phyloP scores from a whole-genome alignment of 2,329 filamentous ascomycete species.

The Penicillium sp. region DNA sequence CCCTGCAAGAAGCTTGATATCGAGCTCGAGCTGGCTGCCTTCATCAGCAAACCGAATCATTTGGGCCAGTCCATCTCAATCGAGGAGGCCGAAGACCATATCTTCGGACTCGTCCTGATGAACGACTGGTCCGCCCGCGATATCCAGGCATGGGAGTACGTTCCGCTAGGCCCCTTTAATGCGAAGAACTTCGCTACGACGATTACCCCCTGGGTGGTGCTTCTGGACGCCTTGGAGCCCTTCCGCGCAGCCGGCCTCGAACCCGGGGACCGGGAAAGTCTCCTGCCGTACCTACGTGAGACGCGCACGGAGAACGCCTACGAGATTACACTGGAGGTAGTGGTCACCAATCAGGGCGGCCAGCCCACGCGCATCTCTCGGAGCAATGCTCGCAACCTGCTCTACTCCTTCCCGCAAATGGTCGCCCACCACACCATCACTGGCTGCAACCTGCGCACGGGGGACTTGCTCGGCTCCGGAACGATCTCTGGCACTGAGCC shows the following conservation, averaged over 20 bases:
- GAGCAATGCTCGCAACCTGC: slow-evolving; percentile 63
- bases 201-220: slow-evolving; percentile 75
- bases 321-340: slow-evolving; percentile 67
- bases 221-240: slow-evolving; percentile 71
- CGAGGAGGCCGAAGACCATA: slow-evolving; percentile 62
- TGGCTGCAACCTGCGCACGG: slow-evolving; percentile 69
- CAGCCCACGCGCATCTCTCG: slow-evolving; percentile 57
- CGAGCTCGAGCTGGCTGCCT: slow-evolving; percentile 76
- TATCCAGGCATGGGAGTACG: slow-evolving; percentile 80
- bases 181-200: slow-evolving; percentile 79
- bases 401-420: slow-evolving; percentile 85
- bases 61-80: slow-evolving; percentile 65
- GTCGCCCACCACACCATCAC: slow-evolving; percentile 73
- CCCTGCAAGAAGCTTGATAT: slow-evolving; percentile 69
- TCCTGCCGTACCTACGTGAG: slow-evolving; percentile 65
- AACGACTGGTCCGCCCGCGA: slow-evolving; percentile 87
- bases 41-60: slow-evolving; percentile 63
- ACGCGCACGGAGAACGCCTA: slow-evolving; percentile 57
- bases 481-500: slow-evolving; percentile 67
- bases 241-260: slow-evolving; percentile 57
- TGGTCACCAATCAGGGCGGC: slow-evolving; percentile 49
- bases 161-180: slow-evolving; percentile 78
- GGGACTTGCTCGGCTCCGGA: slow-evolving; percentile 73
- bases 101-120: slow-evolving; percentile 78
- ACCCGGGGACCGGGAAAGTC: slow-evolving; percentile 50